Evolutionary conservation across 345 rosid genomes (phyloP), one percentile per base, ranked within the genome.

Genomic region (Tarenaya hassleriana): DNA sequence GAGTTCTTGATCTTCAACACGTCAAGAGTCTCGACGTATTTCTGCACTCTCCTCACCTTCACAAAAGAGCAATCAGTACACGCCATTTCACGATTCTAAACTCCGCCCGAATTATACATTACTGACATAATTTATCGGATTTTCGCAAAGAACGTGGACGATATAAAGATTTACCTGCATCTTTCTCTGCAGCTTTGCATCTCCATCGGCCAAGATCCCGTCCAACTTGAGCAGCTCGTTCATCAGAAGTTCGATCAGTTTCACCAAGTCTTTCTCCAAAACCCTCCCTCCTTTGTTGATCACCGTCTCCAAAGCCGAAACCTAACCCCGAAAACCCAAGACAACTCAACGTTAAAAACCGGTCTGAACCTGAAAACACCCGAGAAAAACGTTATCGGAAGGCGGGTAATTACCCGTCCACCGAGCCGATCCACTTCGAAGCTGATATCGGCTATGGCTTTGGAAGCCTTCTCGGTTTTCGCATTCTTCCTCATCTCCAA

Each of bases 41-140:
- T 83, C 50, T 94, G 99, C 46, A 94, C 97, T 77, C 97, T 88
- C 44, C 51, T 77, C 72, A 88, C 99, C 99, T 91, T 17, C 50
- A 69, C 11, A 33, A 24, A n/a, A 34, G 33, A 67, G 43, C 34
- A 34, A 56, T 20, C n/a, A n/a, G n/a, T n/a, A n/a, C n/a, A 21
- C 48, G 49, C 16, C 34, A 44, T 24, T 21, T 20, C 24, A 43
- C 27, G n/a, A 4, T 8, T 7, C 29, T 24, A 24, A 2, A 24
- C 29, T 24, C 29, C 29, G 5, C 5, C 29, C n/a, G n/a, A n/a
- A n/a, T n/a, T n/a, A n/a, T n/a, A n/a, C n/a, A n/a, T n/a, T n/a
- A n/a, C n/a, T n/a, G n/a, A n/a, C n/a, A n/a, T n/a, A n/a, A n/a
- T n/a, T n/a, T n/a, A n/a, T n/a, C n/a, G n/a, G n/a, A n/a, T n/a